Percentiles rank a stretch among this genome's conserved stretches.
These are phyloP conservation scores for Gossypium stocksii DNA, from an alignment of 345 rosid genomes.

Conservation along the genomic window DNA sequence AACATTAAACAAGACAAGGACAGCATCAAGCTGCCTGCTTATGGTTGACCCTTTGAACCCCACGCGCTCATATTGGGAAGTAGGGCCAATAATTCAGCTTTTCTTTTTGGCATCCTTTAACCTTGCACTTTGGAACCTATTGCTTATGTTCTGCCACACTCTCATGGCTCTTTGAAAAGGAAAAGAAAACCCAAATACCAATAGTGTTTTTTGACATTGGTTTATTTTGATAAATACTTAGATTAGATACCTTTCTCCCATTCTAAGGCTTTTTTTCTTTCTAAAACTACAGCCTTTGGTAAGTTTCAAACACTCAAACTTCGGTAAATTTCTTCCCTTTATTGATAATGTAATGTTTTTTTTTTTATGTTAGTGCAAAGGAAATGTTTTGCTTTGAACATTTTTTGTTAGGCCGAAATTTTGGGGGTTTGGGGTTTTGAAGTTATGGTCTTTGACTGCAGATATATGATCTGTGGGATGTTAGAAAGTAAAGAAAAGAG, in stretches of 20 bases:
- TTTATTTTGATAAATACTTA: background rate
- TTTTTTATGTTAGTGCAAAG: background rate
- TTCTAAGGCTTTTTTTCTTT: background rate
- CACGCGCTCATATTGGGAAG: constrained; percentile 39
- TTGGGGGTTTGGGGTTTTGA: background rate
- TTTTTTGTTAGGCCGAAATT: background rate
- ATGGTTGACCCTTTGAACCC: constrained; percentile 40
- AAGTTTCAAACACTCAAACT: background rate
- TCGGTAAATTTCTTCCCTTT: background rate
- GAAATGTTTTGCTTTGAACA: background rate
- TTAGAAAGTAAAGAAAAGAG: constrained; percentile 25
- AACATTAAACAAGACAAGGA: constrained; percentile 5
- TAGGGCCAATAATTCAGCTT: constrained; percentile 25
- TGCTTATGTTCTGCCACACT: constrained; percentile 13
- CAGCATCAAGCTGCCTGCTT: constrained; percentile 11
- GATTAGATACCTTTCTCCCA: constrained; percentile 5
- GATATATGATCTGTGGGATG: constrained; percentile 30
- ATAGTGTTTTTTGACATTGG: background rate
- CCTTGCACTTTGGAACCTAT: constrained; percentile 10
- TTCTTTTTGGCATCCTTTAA: constrained; percentile 28
- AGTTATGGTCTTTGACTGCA: constrained; percentile 23
- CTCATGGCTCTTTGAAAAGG: constrained; percentile 7
- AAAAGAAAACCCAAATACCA: background rate
- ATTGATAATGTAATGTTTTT: background rate
- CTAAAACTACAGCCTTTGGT: background rate